Evolutionary conservation across 768 basidiomycete genomes (phyloP), one percentile per base, ranked within the genome.

Genomic region (Rhodotorula paludigena): DNA sequence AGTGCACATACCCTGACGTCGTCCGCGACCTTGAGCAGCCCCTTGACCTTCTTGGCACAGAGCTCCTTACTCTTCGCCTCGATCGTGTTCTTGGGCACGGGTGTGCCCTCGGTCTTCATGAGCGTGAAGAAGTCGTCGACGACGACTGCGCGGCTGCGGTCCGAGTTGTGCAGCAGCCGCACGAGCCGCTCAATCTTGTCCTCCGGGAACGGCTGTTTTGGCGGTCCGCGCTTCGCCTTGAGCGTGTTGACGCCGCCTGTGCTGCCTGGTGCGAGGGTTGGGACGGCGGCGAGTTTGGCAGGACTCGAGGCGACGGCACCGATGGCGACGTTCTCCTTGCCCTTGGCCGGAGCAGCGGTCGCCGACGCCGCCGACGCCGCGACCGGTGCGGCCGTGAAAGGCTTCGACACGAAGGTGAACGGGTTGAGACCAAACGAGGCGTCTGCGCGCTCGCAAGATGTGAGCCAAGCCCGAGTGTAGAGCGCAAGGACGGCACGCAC

Each of bases 391-490:
- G 39, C 28, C 36, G 39, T 7, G 57, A 36, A 41, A 18, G 68
- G 68, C 32, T 49, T 68, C 21, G 73, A 64, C 36, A 68, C 60
- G 39, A 53, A 71, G 14, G 58, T 51, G 55, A 74, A 68, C 20
- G 74, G 74, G 63, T 75, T 55, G 38, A 75, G 65, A 33, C 64
- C 66, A 45, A n/a, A 45, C 16, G 60, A 39, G 21, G 62, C 63
- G 54, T 73, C 73, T 73, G 51, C 12, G n/a, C n/a, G n/a, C n/a
- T n/a, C n/a, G n/a, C n/a, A n/a, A n/a, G n/a, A 3, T 7, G 32
- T 12, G 9, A 23, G 14, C 5, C 3, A 20, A 30, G 44, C 20
- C 20, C 5, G 33, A 5, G 33, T 38, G 41, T 8, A 6, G 28
- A 33, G 7, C 20, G 25, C 39, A 11, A 54, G 49, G n/a, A 16